phyloP scores from a whole-genome alignment of 139 green algal species.

The Astrephomene gubernaculifera region DNA sequence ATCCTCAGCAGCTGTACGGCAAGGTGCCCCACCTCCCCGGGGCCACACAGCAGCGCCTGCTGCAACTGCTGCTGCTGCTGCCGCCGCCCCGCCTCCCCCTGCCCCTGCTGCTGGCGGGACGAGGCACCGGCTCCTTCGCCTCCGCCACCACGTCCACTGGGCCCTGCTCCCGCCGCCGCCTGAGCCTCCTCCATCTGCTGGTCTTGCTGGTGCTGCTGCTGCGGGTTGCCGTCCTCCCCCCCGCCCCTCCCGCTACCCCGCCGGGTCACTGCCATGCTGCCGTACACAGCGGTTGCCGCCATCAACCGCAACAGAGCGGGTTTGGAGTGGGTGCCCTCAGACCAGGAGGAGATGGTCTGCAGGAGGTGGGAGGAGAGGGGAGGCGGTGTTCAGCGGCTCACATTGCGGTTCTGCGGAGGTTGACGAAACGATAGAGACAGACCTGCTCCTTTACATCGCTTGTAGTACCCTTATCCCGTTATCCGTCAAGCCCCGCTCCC shows the following conservation, averaged over 20 bases:
- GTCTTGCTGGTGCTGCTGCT: background rate
- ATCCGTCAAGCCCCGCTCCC: too few species aligned
- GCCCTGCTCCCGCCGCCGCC: background rate
- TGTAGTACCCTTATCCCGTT: too few species aligned
- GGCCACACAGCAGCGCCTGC: background rate
- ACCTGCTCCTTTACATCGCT: too few species aligned
- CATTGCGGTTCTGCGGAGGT: too few species aligned
- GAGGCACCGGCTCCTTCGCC: background rate
- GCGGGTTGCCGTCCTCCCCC: too few species aligned
- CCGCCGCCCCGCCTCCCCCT: too few species aligned
- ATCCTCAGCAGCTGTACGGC: slow-evolving; percentile 1
- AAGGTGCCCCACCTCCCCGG: slow-evolving; percentile 3
- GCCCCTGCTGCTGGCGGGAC: background rate
- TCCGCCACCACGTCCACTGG: background rate
- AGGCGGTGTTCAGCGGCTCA: too few species aligned
- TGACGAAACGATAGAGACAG: too few species aligned
- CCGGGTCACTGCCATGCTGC: background rate
- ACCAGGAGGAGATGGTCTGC: slow-evolving; percentile 16
- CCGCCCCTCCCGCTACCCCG: background rate
- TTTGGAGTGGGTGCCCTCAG: slow-evolving; percentile 7
- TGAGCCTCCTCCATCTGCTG: background rate
- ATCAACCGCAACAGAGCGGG: background rate
- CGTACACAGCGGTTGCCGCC: background rate
- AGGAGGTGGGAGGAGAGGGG: background rate
- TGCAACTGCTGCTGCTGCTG: too few species aligned